Evolutionary conservation across 371 early-diverging fungal genomes (phyloP).

Genomic region (Aphelidium insulamus): DNA sequence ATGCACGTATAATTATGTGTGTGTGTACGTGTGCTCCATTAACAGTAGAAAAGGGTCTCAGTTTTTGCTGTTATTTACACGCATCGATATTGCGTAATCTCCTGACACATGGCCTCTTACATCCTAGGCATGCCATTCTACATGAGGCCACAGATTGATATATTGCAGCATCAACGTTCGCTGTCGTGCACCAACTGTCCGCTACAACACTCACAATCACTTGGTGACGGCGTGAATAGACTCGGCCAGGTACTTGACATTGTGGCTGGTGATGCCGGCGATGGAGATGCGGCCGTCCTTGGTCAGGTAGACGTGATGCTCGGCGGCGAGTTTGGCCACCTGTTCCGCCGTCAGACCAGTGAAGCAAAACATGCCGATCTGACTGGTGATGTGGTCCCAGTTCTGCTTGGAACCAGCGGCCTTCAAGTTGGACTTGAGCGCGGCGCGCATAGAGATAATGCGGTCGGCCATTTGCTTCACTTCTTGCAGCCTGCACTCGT

Average conservation of each 20-base stretch:
- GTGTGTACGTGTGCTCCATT: too few relatives aligned
- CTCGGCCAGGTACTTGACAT: slow-evolving; percentile 87
- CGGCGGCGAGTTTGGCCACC: slow-evolving; percentile 57
- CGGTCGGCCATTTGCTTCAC: slow-evolving; percentile 94
- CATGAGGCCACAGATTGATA: too few relatives aligned
- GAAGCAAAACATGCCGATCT: slow-evolving; percentile 98
- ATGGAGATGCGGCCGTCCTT: slow-evolving; percentile 92
- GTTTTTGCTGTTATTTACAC: too few relatives aligned
- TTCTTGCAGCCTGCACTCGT: slow-evolving; percentile 36
- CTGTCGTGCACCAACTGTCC: too few relatives aligned
- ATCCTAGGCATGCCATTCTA: too few relatives aligned
- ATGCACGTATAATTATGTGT: too few relatives aligned
- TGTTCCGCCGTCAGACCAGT: slow-evolving; percentile 81
- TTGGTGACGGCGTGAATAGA: slow-evolving; percentile 88
- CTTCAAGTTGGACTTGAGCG: slow-evolving; percentile 50
- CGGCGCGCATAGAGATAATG: slow-evolving; percentile 77
- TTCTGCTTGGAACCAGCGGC: slow-evolving; percentile 47
- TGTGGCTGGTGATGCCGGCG: slow-evolving; percentile 77
- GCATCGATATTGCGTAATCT: too few relatives aligned
- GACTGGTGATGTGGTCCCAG: slow-evolving; percentile 90
- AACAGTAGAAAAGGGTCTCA: too few relatives aligned
- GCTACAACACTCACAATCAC: too few relatives aligned
- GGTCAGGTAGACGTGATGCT: slow-evolving; percentile 86
- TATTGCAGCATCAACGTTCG: too few relatives aligned
- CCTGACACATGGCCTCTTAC: too few relatives aligned